Base-by-base conservation (phyloP, 495 filamentous ascomycete genomes). In the Pyrenula massariospora region DNA sequence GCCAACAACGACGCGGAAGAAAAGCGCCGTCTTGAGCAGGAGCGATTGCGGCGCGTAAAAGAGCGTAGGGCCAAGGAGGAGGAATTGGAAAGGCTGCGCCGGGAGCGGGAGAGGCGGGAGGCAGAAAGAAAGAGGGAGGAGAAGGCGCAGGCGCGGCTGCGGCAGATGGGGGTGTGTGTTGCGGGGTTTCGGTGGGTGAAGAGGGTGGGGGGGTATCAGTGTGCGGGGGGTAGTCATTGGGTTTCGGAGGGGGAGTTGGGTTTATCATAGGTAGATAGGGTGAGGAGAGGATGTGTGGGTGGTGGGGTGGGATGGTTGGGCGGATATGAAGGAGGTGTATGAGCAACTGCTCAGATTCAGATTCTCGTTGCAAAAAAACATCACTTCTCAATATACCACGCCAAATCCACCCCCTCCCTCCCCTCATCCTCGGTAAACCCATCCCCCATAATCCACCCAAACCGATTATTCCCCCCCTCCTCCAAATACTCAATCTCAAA, bases 111-210 rank as follows among this genome's bases (percentile, higher is more conserved):
- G 54, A 60, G 53, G 53, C 25, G 59, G 42, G 59, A 60, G 24
- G 56, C 66, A 19, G 48, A 22, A 21, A 56, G 64, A 21, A 64
- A 56, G 53, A 68, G 69, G 64, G 79, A 83, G 60, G 59, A 63
- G 24, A 59, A 58, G 48, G 63, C 58, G 10, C 69, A 79, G 70
- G 56, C 59, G 48, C 81, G 74, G 58, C 60, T 85, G 55, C 58
- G 56, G 57, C 49, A 57, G 12, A 73, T 80, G 71, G 83, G 82
- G 0, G 25, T 64, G 0, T 87, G 82, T 61, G 63, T 63, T 11
- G 22, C 50, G 25, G 82, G 82, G 0, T 85, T 52, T 63, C 59
- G 62, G 2, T 86, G 82, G 83, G 76, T 84, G 31, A 72, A 69
- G 50, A 75, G 82, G 64, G 54, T 0, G 1, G 58, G 54, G 2